These are phyloP conservation scores for Exophiala alcalophila DNA, from an alignment of 2,329 filamentous ascomycete genomes.

Conservation along the genomic window DNA sequence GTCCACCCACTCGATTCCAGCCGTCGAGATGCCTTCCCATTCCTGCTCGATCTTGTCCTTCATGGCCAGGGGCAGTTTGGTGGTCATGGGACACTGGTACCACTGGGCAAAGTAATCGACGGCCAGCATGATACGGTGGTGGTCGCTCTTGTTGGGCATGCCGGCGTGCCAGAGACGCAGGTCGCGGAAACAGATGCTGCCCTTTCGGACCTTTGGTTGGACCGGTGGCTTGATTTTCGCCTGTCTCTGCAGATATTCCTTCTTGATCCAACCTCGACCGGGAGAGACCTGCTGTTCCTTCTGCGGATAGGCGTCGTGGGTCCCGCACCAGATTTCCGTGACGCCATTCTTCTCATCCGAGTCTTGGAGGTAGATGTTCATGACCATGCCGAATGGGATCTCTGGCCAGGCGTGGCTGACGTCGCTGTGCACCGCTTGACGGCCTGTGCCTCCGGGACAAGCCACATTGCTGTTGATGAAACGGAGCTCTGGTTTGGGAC, in stretches of 20 bases:
- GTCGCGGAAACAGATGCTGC: slow-evolving; percentile 57
- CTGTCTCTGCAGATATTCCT: slow-evolving; percentile 35
- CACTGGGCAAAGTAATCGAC: slow-evolving; percentile 31
- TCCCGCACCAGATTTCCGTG: slow-evolving; percentile 52
- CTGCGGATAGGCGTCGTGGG: slow-evolving; percentile 40
- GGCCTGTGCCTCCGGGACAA: slow-evolving; percentile 34
- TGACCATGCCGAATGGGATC: slow-evolving; percentile 48
- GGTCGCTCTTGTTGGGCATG: slow-evolving; percentile 53
- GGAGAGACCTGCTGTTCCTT: slow-evolving; percentile 40
- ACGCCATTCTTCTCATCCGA: slow-evolving; percentile 46
- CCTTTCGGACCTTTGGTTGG: slow-evolving; percentile 46
- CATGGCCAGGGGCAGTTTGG: slow-evolving; percentile 15
- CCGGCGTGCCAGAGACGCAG: slow-evolving; percentile 63
- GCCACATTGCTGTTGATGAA: slow-evolving; percentile 43
- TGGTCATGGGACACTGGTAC: slow-evolving; percentile 24
- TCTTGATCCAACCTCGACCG: slow-evolving; percentile 32
- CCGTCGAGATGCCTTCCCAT: slow-evolving; percentile 18
- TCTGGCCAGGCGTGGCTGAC: slow-evolving; percentile 46
- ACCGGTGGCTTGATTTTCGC: slow-evolving; percentile 36
- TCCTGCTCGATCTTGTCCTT: slow-evolving; percentile 17
- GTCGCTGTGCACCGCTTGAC: slow-evolving; percentile 44
- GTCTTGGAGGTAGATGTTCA: slow-evolving; percentile 49
- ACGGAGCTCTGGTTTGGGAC: slow-evolving; percentile 37
- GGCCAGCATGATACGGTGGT: slow-evolving; percentile 48
- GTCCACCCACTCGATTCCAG: slow-evolving; percentile 18